Base-by-base conservation (phyloP, 306 rosid species). In the Rosa rugosa region DNA sequence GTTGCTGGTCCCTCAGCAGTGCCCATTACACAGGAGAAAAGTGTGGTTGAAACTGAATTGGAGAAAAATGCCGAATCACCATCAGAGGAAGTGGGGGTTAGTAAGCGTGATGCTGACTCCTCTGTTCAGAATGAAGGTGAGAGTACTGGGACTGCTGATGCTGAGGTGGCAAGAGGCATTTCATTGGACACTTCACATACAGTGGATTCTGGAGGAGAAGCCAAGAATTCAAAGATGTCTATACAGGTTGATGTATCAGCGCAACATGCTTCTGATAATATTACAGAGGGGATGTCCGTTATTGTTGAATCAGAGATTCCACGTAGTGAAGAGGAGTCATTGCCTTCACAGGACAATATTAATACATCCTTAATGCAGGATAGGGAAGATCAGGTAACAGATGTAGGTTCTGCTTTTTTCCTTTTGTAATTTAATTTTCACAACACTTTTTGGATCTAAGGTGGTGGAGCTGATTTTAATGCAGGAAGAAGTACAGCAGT, bases 321-420 rank as follows among this genome's bases (percentile, higher is more conserved):
- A 38, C 54, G n/a, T 71, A 62, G 45, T 14, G 88, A 45, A 72
- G 82, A 84, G 36, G 83, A 54, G 5, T 49, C 73, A 20, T 22
- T 77, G 31, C 68, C 62, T 74, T 16, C 73, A 54, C 77, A 0
- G 53, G 81, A 69, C 75, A 81, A 77, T 81, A 78, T 59, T 69
- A 76, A 76, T 68, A 62, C 75, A 70, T 86, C 79, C 83, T 80
- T 78, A 86, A 75, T 66, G 82, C 90, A 77, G 83, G 79, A 87
- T 68, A 83, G 88, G 83, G 98, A 89, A 84, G 91, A 90, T 88
- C 94, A 90, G 97, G 97, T 93, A 91, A 88, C 89, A 79, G 90
- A 91, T 91, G 84, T 95, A 91, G 98, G 97, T 92, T 94, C 97
- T 92, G 86, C 96, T 87, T 93, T 89, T 89, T 87, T 83, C 78